Evolutionary conservation across 2,329 filamentous ascomycete genomes (phyloP).

Genomic region (Aspergillus proliferans): DNA sequence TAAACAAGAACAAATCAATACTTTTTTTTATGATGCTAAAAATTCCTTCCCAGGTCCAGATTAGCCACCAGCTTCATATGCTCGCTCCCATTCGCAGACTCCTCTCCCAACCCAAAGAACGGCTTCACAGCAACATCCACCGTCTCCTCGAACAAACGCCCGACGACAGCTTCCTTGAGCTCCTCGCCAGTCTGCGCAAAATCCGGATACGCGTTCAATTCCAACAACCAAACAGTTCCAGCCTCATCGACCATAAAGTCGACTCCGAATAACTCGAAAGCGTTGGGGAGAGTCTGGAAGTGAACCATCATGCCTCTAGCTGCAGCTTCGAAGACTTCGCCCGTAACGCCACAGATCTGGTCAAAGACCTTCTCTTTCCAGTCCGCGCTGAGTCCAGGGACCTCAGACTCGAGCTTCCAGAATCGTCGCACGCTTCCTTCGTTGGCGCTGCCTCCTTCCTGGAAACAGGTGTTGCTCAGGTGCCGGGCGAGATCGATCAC

Average conservation of each 20-base stretch:
- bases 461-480: constrained; percentile 92
- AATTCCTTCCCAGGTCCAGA: constrained; percentile 35
- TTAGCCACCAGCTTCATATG: constrained; percentile 35
- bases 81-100: constrained; percentile 14
- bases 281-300: constrained; percentile 82
- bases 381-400: constrained; percentile 22
- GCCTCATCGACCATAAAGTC: constrained; percentile 75
- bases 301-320: constrained; percentile 78
- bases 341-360: constrained; percentile 69
- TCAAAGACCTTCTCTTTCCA: constrained; percentile 60
- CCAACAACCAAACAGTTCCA: constrained; percentile 67
- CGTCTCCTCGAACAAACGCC: constrained; percentile 68
- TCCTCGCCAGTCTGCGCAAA: constrained; percentile 84
- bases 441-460: constrained; percentile 50
- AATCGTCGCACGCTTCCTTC: constrained; percentile 67
- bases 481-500: constrained; percentile 62
- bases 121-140: constrained; percentile 59
- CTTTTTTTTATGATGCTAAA: neutral
- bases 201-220: constrained; percentile 94
- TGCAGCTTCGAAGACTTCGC: constrained; percentile 78
- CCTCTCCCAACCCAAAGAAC: constrained; percentile 55
- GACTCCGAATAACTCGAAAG: constrained; percentile 85
- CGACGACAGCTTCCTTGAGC: constrained; percentile 61
- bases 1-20: neutral
- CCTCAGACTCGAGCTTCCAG: constrained; percentile 56